Evolutionary conservation across 2,329 filamentous ascomycete species (phyloP), one percentile per base, ranked within the genome.

Genomic region (Ophiostoma sp.): DNA sequence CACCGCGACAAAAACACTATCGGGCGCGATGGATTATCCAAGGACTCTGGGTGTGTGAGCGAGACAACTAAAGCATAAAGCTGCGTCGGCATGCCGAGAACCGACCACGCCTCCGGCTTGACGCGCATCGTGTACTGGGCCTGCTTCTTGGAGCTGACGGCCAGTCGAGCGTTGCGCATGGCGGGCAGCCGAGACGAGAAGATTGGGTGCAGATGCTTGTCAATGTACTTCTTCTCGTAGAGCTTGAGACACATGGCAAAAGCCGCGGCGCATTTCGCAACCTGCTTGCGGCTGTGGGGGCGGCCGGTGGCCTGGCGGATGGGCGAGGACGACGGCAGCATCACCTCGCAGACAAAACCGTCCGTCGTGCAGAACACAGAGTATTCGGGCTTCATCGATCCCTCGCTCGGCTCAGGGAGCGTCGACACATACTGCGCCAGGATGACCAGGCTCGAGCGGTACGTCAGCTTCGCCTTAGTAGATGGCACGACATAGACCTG

Each of bases 181-280:
- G 84, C 86, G 3, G 94, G 95, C 0, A 96, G 84, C 52, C 87
- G 85, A 79, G 92, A 95, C 25, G 86, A 85, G 74, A 93, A 93
- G 0, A 87, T 88, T 0, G 96, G 93, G 72, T 93, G 87, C 2
- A 98, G 85, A 79, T 94, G 84, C 0, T 90, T 87, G 78, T 98
- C 89, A 5, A 99, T 84, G 74, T 91, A 89, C 1, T 88, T 87
- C 71, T 87, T 86, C 74, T 88, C 85, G 66, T 91, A 85, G 19
- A 99, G 85, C 75, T 89, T 80, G 1, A 94, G 80, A 78, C 95
- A 98, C 69, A 92, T 89, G 78, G 94, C 89, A 79, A 95, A 98
- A 0, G 96, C 95, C 2, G 95, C 95, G 0, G 95, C 93, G 76
- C 93, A 93, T 80, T 96, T 97, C 4, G 96, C 95, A 22, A 92